A percentile compares a stretch with the other conserved stretches of the same genome.
These are phyloP conservation scores for Pyricularia pennisetigena DNA, from an alignment of 2,329 filamentous ascomycete species.

Conservation along the genomic window DNA sequence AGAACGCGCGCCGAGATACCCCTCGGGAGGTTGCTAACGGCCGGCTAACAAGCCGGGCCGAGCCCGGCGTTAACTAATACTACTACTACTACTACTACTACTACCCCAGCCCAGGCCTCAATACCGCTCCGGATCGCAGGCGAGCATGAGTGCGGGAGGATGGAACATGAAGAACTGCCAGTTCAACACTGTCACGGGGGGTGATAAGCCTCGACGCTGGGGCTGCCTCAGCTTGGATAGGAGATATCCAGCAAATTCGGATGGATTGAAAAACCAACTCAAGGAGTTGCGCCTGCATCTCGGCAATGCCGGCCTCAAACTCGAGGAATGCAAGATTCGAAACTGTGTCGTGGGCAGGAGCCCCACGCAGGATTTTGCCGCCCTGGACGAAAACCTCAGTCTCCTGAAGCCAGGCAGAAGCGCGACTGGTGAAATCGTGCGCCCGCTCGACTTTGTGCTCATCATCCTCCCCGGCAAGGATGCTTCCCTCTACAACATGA, in stretches of 20 bases:
- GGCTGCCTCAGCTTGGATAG: background rate
- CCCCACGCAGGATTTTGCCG: background rate
- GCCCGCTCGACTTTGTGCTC: slow-evolving; percentile 29
- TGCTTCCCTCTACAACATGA: slow-evolving; percentile 43
- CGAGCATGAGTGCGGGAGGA: slow-evolving; percentile 36
- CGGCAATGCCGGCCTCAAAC: background rate
- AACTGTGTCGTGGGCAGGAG: background rate
- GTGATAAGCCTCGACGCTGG: background rate
- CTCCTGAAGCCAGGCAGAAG: background rate
- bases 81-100: no score
- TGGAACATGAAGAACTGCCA: slow-evolving; percentile 59
- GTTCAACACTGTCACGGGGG: background rate
- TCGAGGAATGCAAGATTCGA: background rate
- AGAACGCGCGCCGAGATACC: no score
- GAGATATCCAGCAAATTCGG: background rate
- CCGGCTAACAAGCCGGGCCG: no score
- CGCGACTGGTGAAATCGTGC: background rate
- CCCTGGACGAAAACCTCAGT: background rate
- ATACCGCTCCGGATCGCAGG: slow-evolving; percentile 33
- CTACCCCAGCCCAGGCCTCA: slow-evolving; percentile 48
- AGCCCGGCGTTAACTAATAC: no score
- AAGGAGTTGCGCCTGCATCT: background rate
- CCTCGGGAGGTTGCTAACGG: no score
- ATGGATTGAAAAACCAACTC: background rate
- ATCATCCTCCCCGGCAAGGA: slow-evolving; percentile 44